A percentile compares a stretch with the other conserved stretches of the same genome.
These are phyloP conservation scores for Apiospora rasikravindrae DNA, from an alignment of 2,329 filamentous ascomycete species.

Conservation along the genomic window DNA sequence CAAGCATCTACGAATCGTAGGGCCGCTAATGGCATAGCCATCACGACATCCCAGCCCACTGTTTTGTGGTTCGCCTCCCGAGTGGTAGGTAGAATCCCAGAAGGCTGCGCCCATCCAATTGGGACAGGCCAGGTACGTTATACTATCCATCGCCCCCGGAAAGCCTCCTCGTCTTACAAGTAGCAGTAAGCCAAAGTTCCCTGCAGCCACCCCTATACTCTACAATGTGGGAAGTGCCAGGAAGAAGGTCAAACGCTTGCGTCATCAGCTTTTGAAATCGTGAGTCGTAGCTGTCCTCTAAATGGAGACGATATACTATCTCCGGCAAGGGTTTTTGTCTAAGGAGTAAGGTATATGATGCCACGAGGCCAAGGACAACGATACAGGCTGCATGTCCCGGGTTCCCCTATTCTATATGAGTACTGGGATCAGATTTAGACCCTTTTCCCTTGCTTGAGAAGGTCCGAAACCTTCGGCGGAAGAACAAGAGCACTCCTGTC, in stretches of 20 bases:
- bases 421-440: constrained; percentile 42
- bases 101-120: not conserved
- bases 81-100: not conserved
- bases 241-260: not conserved
- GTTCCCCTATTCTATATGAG: constrained; percentile 5
- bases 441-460: constrained; percentile 66
- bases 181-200: not conserved
- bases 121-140: constrained; percentile 3
- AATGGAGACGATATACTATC: not conserved
- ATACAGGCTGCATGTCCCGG: not conserved
- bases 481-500: constrained; percentile 84
- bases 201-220: not conserved
- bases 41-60: not conserved
- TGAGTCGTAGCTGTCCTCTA: not conserved
- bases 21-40: not conserved
- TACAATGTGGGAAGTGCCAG: not conserved
- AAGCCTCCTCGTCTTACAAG: constrained; percentile 2
- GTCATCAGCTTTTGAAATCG: not conserved
- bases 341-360: not conserved
- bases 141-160: not conserved
- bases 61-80: not conserved
- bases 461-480: constrained; percentile 87
- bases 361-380: not conserved
- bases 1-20: constrained; percentile 6
- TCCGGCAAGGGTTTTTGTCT: not conserved